Percentiles rank a stretch among this genome's conserved stretches.
Conservation (phyloP, 768 basidiomycete genomes). For the Lactifluus piperatus region DNA sequence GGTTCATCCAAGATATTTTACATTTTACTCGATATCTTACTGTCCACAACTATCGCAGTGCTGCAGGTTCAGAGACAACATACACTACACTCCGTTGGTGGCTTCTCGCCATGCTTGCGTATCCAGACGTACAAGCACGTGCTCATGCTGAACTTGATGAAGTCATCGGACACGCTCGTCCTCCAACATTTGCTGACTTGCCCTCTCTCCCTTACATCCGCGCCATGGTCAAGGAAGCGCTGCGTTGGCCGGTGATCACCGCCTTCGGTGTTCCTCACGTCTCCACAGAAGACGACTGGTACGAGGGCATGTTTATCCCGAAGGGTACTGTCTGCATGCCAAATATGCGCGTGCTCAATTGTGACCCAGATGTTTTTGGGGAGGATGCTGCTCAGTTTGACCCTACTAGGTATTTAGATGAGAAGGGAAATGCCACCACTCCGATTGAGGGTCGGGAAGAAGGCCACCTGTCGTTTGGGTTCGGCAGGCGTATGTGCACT, state of each 20-base stretch:
- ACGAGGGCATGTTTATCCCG: constrained; percentile 16
- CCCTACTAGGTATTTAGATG: neutral
- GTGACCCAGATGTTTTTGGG: neutral
- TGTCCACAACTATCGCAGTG: neutral
- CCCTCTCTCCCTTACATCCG: constrained; percentile 31
- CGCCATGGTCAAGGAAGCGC: too few relatives aligned
- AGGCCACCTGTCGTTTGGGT: constrained; percentile 24
- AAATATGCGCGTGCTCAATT: constrained; percentile 5
- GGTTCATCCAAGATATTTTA: neutral
- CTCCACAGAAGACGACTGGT: constrained; percentile 2
- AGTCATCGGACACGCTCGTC: constrained; percentile 27
- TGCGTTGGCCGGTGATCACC: neutral
- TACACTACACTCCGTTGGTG: constrained; percentile 26
- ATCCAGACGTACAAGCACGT: constrained; percentile 26
- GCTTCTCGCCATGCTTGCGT: constrained; percentile 33
- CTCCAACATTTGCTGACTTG: constrained; percentile 31
- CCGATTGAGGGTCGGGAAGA: constrained; percentile 23
- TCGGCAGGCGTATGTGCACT: constrained; percentile 27
- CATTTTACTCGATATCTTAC: too few relatives aligned
- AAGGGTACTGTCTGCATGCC: neutral
- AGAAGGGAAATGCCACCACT: neutral
- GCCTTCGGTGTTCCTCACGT: constrained; percentile 20
- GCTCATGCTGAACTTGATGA: constrained; percentile 37
- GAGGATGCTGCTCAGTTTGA: neutral
- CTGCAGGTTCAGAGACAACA: neutral